Base-by-base conservation (phyloP, 176 grass and related monocot genomes). In the Pharus latifolius region DNA sequence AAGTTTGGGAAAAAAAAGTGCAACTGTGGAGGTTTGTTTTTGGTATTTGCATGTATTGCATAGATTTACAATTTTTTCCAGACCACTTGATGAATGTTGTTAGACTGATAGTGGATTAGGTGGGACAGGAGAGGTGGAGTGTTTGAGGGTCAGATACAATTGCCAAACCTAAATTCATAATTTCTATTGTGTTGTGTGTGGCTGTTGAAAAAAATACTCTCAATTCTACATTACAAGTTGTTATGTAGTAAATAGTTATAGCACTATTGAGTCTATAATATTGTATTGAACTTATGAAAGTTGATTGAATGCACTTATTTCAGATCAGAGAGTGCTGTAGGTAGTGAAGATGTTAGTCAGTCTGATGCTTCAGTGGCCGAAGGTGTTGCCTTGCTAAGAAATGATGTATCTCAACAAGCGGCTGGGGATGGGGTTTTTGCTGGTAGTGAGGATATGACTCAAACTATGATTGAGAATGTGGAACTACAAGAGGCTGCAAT, bases 321-420 rank as follows among this genome's bases (percentile, higher is more conserved):
- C 80, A 90, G 86, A 78, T 82, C 83, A 71, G 89, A 89, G 80
- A 78, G 71, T 92, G 53, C 49, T 81, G 80, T 66, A 49, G 64
- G 47, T 61, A 74, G 28, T 78, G 75, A 85, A 83, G 82, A 86
- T 82, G 45, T 63, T 72, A 87, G 68, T 30, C 75, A 47, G n/a
- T 88, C 81, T 76, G 83, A 82, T 68, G 48, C 52, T 68, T 65
- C 69, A 65, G 66, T 68, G 3, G 32, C 57, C 2, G 82, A 71
- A 76, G 81, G 65, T 67, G 69, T 62, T 75, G 46, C 34, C 10
- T 56, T 82, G 22, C 77, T 77, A 42, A 75, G 34, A 57, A 81
- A 84, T n/a, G 48, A 76, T 47, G 74, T 79, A 64, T 77, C 87
- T 55, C 84, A 85, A 67, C 71, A 17, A 41, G 73, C 35, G 16